Percentiles rank a stretch among this genome's conserved stretches.
These are phyloP conservation scores for Ulvella scutata DNA, from an alignment of 139 green algal genomes.

Conservation along the genomic window DNA sequence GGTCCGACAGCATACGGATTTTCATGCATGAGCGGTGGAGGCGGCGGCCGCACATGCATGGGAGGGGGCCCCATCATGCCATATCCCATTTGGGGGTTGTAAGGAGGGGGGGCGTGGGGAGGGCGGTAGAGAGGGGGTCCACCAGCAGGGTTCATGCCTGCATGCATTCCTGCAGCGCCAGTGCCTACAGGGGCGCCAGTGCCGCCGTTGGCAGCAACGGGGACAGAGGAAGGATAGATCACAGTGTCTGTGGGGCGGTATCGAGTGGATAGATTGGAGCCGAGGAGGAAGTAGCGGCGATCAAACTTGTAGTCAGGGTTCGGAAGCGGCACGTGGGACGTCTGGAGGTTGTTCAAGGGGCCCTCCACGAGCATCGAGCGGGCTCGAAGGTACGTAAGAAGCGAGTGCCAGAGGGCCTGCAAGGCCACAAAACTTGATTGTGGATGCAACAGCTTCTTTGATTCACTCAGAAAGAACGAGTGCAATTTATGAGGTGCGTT, in stretches of 20 bases:
- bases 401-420: slow-evolving; percentile 75
- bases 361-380: slow-evolving; percentile 78
- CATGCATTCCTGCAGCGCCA: too few species aligned
- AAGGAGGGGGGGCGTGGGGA: not conserved
- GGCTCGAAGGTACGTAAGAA: slow-evolving; percentile 85
- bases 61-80: too few species aligned
- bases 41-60: not conserved
- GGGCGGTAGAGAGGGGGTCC: not conserved
- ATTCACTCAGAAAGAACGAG: too few species aligned
- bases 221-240: too few species aligned
- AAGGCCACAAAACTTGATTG: too few species aligned
- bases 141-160: too few species aligned
- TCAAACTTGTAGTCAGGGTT: slow-evolving; percentile 2
- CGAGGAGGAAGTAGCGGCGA: not conserved
- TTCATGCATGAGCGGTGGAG: not conserved
- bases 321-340: slow-evolving; percentile 66
- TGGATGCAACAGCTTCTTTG: too few species aligned
- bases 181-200: too few species aligned
- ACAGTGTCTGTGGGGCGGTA: not conserved
- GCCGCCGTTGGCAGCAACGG: too few species aligned
- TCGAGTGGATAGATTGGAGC: not conserved
- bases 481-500: too few species aligned
- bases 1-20: not conserved
- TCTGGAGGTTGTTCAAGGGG: slow-evolving; percentile 80
- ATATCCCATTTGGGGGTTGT: too few species aligned